A percentile compares a stretch with the other conserved stretches of the same genome.
These are phyloP conservation scores for Scenedesmus sp. DNA, from an alignment of 163 green algal species.

Conservation along the genomic window DNA sequence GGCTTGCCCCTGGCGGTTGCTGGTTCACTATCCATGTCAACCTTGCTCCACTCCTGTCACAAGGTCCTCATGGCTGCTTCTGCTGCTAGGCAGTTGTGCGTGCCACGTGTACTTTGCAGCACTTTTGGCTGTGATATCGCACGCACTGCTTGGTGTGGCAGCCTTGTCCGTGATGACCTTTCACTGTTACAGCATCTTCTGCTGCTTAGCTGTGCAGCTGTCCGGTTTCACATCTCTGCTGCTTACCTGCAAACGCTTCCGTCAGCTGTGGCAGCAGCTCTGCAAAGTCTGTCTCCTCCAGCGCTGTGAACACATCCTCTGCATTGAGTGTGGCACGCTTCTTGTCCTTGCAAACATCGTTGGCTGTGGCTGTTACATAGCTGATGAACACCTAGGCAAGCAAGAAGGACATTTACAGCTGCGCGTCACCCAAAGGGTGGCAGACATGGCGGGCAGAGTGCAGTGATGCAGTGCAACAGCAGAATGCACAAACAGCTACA, in stretches of 20 bases:
- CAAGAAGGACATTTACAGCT: neutral
- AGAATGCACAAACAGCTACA: neutral
- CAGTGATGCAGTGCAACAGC: neutral
- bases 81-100: too few relatives aligned
- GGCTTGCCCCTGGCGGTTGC: too few relatives aligned
- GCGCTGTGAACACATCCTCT: slow-evolving; percentile 90
- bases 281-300: slow-evolving; percentile 92
- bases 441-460: neutral
- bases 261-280: slow-evolving; percentile 84
- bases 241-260: slow-evolving; percentile 83
- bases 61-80: too few relatives aligned
- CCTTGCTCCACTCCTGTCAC: neutral
- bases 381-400: slow-evolving; percentile 88
- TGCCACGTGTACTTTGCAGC: too few relatives aligned
- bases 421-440: neutral
- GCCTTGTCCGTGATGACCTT: neutral
- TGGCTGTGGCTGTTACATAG: slow-evolving; percentile 91
- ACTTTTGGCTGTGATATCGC: too few relatives aligned
- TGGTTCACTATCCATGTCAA: too few relatives aligned
- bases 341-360: slow-evolving; percentile 89
- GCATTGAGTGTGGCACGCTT: slow-evolving; percentile 92
- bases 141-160: too few relatives aligned
- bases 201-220: neutral
- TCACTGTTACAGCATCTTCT: neutral
- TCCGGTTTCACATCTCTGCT: too few relatives aligned